A percentile compares a stretch with the other conserved stretches of the same genome.
Conservation (phyloP, 768 basidiomycete species). For the Xanthoconium stramineum region DNA sequence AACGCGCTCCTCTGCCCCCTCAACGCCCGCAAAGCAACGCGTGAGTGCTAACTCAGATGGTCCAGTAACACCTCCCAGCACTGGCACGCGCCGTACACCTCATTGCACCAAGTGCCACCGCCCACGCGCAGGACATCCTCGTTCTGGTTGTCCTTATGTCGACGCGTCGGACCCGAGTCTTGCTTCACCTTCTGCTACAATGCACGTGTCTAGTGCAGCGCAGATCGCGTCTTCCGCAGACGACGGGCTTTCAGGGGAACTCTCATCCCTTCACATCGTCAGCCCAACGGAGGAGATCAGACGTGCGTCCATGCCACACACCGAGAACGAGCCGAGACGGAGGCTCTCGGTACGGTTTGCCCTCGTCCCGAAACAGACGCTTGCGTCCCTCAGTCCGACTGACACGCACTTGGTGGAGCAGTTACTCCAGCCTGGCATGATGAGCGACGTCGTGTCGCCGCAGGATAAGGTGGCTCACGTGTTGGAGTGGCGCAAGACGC, state of each 20-base stretch:
- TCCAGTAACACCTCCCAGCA: constrained; percentile 29
- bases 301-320: constrained; percentile 4
- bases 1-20: constrained; percentile 30
- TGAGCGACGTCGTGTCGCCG: constrained; percentile 17
- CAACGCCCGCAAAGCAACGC: constrained; percentile 27
- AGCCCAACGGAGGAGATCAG: constrained; percentile 18
- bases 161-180: constrained; percentile 27
- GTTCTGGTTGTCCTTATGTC: constrained; percentile 54
- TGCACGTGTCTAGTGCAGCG: background rate
- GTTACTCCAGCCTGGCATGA: constrained; percentile 44
- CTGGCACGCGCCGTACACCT: constrained; percentile 49
- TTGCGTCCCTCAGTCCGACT: constrained; percentile 50
- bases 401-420: constrained; percentile 46
- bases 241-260: constrained; percentile 37
- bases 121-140: constrained; percentile 57
- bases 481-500: constrained; percentile 28
- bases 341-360: constrained; percentile 31
- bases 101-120: constrained; percentile 55
- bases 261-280: constrained; percentile 47
- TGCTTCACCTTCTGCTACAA: constrained; percentile 13
- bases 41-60: constrained; percentile 5
- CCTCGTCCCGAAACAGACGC: constrained; percentile 36
- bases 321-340: constrained; percentile 12
- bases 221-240: constrained; percentile 6
- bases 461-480: constrained; percentile 32